Evolutionary conservation across 192 early-diverging fungal species (phyloP), one percentile per base, ranked within the genome.

Genomic region (Coemansia nantahalensis): DNA sequence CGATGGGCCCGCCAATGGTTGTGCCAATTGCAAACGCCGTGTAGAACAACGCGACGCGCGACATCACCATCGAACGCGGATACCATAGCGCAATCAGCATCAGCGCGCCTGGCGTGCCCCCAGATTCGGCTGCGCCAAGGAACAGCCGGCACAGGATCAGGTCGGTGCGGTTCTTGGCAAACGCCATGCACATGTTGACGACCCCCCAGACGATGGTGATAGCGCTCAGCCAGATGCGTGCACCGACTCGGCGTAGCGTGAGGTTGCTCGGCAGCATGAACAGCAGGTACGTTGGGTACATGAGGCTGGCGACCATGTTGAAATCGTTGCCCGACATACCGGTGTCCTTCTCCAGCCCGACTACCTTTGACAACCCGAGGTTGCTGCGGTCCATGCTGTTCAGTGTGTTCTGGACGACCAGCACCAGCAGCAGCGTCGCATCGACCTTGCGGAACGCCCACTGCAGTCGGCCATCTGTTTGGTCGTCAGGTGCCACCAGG

Each of bases 361-460:
- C 56, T 9, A 68, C 65, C 52, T 68, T 68, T 4, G 65, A 46
- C 28, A 68, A 38, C 11, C 65, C 65, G 40, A 68, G 65, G 47
- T 68, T 68, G 35, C 45, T 57, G 17, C 65, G 56, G 39, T 68
- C 65, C 65, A 68, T 68, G 52, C 57, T 60, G 57, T 68, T 68
- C 41, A 68, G 65, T 39, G 59, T 52, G 19, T 68, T 68, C 37
- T 57, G 55, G 5, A 68, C n/a, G 16, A 68, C 59, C 14, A 68
- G 24, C 3, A 59, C 59, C 17, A 68, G 48, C 12, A 68, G 48
- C 19, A 68, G 57, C 17, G 57, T 56, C 1, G 52, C 47, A 48
- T 68, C 65, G 22, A 68, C 58, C 39, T 68, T 68, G 51, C 65
- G 56, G 48, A 59, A 68, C 13, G 65, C 56, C 65, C 65, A 68